phyloP scores from a whole-genome alignment of 2,329 filamentous ascomycete genomes.

The Aspergillaceae sp. region DNA sequence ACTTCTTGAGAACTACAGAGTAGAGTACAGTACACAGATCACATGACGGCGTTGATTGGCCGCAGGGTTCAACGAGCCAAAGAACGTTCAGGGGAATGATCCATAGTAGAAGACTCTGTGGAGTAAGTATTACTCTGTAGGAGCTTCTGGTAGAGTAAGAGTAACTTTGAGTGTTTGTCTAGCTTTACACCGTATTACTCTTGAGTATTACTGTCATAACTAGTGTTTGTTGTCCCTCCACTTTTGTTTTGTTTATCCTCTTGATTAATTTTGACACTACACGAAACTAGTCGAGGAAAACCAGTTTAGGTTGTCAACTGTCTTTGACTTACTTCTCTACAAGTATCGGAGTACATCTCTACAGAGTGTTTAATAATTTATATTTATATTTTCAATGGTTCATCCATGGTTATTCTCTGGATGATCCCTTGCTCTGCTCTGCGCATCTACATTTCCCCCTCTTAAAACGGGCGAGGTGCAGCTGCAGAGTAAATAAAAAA shows the following conservation, averaged over 20 bases:
- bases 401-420: not conserved
- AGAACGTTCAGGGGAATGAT: too few relatives aligned
- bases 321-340: too few relatives aligned
- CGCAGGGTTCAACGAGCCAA: too few relatives aligned
- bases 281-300: not conserved
- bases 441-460: not conserved
- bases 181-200: not conserved
- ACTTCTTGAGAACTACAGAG: too few relatives aligned
- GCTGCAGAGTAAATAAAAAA: conserved; percentile 3
- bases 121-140: not conserved
- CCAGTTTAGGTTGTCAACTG: too few relatives aligned
- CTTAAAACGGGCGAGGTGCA: conserved; percentile 18
- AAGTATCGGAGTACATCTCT: too few relatives aligned
- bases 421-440: not conserved
- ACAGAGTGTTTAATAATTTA: too few relatives aligned
- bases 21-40: too few relatives aligned
- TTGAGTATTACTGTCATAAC: conserved; percentile 13
- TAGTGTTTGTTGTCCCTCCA: conserved; percentile 14
- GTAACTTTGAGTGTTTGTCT: too few relatives aligned
- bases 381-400: not conserved
- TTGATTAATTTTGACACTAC: not conserved
- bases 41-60: too few relatives aligned
- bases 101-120: too few relatives aligned
- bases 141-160: too few relatives aligned
- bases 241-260: conserved; percentile 4